Evolutionary conservation across 1,284 basidiomycete genomes (phyloP), one percentile per base, ranked within the genome.

Genomic region (Trametes hirsuta): DNA sequence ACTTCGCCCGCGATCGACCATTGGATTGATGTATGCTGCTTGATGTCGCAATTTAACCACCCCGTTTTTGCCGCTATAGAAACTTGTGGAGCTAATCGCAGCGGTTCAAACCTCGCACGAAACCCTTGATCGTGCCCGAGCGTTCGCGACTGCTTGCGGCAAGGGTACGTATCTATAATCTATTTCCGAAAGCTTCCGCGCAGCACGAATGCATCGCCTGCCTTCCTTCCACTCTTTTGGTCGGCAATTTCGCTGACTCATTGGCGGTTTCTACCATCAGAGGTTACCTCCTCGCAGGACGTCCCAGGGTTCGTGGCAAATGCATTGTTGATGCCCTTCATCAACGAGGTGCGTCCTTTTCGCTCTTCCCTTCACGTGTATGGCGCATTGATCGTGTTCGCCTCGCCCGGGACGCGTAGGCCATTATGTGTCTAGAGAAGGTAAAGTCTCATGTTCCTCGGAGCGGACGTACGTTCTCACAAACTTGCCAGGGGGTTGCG

Each of bases 251-350:
- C 10, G 37, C 44, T 48, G 41, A 54, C 48, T 25, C 56, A 49
- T 42, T 21, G n/a, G 25, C 14, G 50, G 21, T 22, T 25, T 40
- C 25, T 24, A 21, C 53, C 37, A 30, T 37, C 72, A 92, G 94
- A 95, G 81, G 93, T 96, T 1, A 92, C 94, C 2, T 85, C 84
- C 6, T 95, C 94, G 1, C 85, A 91, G 69, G 95, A 97, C 70
- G 91, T 95, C 1, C 96, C 97, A 21, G 96, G 95, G 10, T 97
- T 94, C 72, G 90, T 95, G 22, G 90, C 91, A 0, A 94, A 95
- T 69, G 90, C 91, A 0, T 81, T 96, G 18, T 77, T 96, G 42
- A 95, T 96, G 91, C 94, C 94, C 0, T 95, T 94, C 74, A 90
- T 96, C 69, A 96, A 96, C 68, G 91, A 93, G 81, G 88, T 88